Base-by-base conservation (phyloP, 805 yeast genomes). In the Candida pseudoglaebosa region DNA sequence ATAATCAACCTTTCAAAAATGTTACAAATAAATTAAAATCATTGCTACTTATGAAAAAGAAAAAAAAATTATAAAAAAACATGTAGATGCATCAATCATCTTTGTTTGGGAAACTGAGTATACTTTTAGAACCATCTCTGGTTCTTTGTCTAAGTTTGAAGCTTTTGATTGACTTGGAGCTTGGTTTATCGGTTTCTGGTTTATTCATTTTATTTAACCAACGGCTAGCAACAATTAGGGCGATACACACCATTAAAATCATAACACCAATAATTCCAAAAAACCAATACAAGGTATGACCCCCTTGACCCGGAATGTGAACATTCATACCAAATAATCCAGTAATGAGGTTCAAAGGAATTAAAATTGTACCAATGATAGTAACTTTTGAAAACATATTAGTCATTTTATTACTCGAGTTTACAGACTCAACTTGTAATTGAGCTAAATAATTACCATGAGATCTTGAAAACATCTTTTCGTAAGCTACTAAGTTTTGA, bases 281-380 rank as follows among this genome's bases (percentile, higher is more conserved):
- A 32, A 55, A 59, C 65, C 65, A 59, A 9, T 35, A 34, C 12
- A 52, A 45, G 32, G 62, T 65, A 2, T 47, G 70, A 10, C 49
- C 65, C 16, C 38, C 50, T 38, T 74, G 62, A 20, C 96, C 96
- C 0, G 97, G 97, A 20, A 91, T 84, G 9, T 51, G 61, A 14
- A 91, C 98, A 61, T 91, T 91, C 99, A 91, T 91, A 53, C 97
- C 97, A 62, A 91, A 91, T 46, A 90, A 56, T 58, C 97, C 96
- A 2, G 97, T 88, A 32, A 91, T 74, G 41, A 91, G 67, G 58
- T 91, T 91, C 71, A 91, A 73, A 12, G 98, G 98, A 45, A 91
- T 84, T 20, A 91, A 68, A 52, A 91, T 71, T 0, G 97, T 89
- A 73, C 97, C 98, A 24, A 91, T 67, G 43, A 91, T 53, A 0